A percentile compares a stretch with the other conserved stretches of the same genome.
phyloP scores from a whole-genome alignment of 176 grass and related monocot species.

The Ensete glaucum region DNA sequence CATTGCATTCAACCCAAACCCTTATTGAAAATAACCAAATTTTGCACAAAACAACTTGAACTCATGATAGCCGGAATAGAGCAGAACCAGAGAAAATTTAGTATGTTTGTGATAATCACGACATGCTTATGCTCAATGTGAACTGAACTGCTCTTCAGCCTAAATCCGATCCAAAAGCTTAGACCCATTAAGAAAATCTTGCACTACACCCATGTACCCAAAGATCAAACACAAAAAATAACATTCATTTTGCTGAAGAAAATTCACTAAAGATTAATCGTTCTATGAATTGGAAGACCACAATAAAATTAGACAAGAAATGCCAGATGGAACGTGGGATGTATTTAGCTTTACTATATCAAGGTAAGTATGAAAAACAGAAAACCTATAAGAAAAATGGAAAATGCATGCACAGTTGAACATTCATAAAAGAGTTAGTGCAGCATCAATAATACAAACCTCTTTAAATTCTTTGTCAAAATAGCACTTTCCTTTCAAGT shows the following conservation, averaged over 20 bases:
- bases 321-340: not conserved
- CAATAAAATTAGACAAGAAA: not conserved
- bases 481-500: conserved; percentile 45
- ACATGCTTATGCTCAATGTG: not conserved
- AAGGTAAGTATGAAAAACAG: not conserved
- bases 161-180: not conserved
- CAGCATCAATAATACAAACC: conserved; percentile 24
- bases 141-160: not conserved
- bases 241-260: too few species aligned
- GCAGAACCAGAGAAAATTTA: too few species aligned
- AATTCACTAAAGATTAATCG: too few species aligned
- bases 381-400: not conserved
- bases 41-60: too few species aligned
- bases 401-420: not conserved
- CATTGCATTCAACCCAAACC: too few species aligned
- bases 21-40: too few species aligned
- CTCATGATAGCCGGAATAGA: too few species aligned
- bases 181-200: not conserved
- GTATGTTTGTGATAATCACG: too few species aligned
- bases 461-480: conserved; percentile 46
- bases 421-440: not conserved
- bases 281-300: too few species aligned
- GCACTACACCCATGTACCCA: not conserved
- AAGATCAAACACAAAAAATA: too few species aligned
- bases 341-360: not conserved